Percentiles rank a stretch among this genome's conserved stretches.
phyloP scores from a whole-genome alignment of 345 rosid genomes.

The Passiflora organensis region DNA sequence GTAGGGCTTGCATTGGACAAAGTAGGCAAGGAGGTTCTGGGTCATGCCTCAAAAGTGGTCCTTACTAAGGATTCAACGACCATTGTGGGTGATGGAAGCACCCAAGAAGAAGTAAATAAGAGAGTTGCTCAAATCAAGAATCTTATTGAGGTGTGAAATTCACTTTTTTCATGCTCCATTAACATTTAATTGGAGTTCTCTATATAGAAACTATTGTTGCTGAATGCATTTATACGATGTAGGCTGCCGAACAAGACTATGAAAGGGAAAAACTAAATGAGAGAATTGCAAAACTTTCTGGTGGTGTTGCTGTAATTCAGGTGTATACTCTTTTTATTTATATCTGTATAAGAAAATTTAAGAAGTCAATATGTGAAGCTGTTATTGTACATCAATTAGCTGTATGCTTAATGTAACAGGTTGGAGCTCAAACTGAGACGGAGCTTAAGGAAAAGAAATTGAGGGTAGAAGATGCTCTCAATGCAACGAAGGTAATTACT shows the following conservation, averaged over 20 bases:
- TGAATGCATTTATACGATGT: slow-evolving; percentile 7
- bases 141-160: slow-evolving; percentile 62
- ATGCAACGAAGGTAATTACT: slow-evolving; percentile 79
- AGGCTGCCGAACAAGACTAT: slow-evolving; percentile 92
- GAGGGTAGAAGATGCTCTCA: slow-evolving; percentile 98
- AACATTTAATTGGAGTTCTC: neutral
- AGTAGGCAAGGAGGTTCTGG: slow-evolving; percentile 85
- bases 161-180: neutral
- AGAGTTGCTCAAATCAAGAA: slow-evolving; percentile 86
- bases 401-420: slow-evolving; percentile 4
- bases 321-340: neutral
- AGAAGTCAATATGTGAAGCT: neutral
- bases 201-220: neutral
- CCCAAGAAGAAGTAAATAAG: slow-evolving; percentile 88
- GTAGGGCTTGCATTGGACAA: slow-evolving; percentile 94
- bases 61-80: slow-evolving; percentile 90
- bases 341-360: too few species aligned
- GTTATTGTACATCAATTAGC: neutral
- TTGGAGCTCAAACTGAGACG: slow-evolving; percentile 36
- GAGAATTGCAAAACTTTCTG: slow-evolving; percentile 73
- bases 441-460: slow-evolving; percentile 87
- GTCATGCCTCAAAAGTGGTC: slow-evolving; percentile 85
- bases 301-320: slow-evolving; percentile 36
- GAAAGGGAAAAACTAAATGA: slow-evolving; percentile 91
- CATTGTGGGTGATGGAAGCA: slow-evolving; percentile 96